Evolutionary conservation across 371 early-diverging fungal species (phyloP), one percentile per base, ranked within the genome.

Genomic region (Basidiobolus meristosporus): DNA sequence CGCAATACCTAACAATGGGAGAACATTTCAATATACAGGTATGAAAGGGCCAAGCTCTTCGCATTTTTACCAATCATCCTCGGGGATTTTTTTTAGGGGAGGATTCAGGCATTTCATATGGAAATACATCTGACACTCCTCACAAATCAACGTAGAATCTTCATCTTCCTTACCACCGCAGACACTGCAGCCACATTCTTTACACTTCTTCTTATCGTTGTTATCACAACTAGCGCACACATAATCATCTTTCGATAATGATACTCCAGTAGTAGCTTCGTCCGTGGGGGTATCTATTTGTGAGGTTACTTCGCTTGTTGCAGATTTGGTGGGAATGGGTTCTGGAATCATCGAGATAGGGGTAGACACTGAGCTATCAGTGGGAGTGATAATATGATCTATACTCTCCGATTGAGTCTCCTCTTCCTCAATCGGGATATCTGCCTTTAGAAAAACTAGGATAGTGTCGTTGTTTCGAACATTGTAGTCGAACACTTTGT

Each of bases 121-220:
- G 56, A 49, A 71, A 38, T 64, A 71, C 7, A 35, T 40, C 19
- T 69, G 60, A 41, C 72, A 74, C 41, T 74, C 65, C 45, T 74
- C 75, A 47, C 75, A 74, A 14, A 68, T 63, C 28, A 71, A 38
- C 11, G 65, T 64, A 43, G 48, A 39, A 17, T 39, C 40, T 29
- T 70, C 62, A 4, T 69, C 69, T 15, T 63, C 56, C 28, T 71
- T 71, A 7, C 45, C 44, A 0, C 59, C 54, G 37, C 72, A 70
- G 21, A 51, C 44, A 12, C 38, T 42, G 51, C 75, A 74, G 1
- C 69, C 72, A 39, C 75, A 71, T 26, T 54, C 52, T 2, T 44
- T 46, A 44, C 72, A 74, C 1, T 46, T 43, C 6, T 44, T 40
- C 9, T 35, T 45, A 47, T 51, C 17, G 41, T 60, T 41, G 48